A percentile compares a stretch with the other conserved stretches of the same genome.
Conservation (phyloP, 306 rosid genomes). For the Parietaria judaica region DNA sequence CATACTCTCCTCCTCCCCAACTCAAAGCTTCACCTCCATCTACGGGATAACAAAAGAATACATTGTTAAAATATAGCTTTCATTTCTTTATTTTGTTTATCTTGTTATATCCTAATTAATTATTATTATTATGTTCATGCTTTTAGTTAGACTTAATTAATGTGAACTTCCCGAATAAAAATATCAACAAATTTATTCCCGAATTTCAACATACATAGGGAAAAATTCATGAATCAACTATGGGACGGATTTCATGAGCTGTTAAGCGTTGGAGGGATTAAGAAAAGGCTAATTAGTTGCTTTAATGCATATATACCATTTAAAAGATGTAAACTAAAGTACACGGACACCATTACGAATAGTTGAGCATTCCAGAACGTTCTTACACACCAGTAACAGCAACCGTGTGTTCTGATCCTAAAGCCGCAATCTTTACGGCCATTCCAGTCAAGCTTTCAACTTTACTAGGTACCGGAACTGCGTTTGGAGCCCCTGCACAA, state of each 20-base stretch:
- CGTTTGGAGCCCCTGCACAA: conserved; percentile 50
- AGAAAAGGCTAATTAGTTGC: too few relatives aligned
- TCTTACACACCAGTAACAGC: conserved; percentile 63
- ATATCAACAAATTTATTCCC: too few relatives aligned
- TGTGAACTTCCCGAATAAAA: too few relatives aligned
- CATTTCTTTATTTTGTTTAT: too few relatives aligned
- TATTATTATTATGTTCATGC: too few relatives aligned
- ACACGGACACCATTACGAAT: background rate
- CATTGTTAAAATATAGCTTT: too few relatives aligned
- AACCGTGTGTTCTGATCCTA: conserved; percentile 84
- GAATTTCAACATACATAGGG: too few relatives aligned
- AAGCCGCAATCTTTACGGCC: conserved; percentile 58
- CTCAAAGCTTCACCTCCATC: conserved; percentile 81
- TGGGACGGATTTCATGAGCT: too few relatives aligned
- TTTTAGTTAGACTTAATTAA: too few relatives aligned
- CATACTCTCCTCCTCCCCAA: conserved; percentile 89
- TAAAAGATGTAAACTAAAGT: background rate
- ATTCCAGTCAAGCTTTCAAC: conserved; percentile 79
- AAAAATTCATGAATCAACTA: too few relatives aligned
- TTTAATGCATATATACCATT: background rate
- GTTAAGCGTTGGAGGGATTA: too few relatives aligned
- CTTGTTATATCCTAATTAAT: too few relatives aligned
- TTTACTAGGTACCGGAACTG: conserved; percentile 63
- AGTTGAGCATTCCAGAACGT: background rate
- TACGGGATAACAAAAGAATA: conserved; percentile 11